Evolutionary conservation across 352 stramenopile species (phyloP).

Genomic region (Phytophthora meadii): DNA sequence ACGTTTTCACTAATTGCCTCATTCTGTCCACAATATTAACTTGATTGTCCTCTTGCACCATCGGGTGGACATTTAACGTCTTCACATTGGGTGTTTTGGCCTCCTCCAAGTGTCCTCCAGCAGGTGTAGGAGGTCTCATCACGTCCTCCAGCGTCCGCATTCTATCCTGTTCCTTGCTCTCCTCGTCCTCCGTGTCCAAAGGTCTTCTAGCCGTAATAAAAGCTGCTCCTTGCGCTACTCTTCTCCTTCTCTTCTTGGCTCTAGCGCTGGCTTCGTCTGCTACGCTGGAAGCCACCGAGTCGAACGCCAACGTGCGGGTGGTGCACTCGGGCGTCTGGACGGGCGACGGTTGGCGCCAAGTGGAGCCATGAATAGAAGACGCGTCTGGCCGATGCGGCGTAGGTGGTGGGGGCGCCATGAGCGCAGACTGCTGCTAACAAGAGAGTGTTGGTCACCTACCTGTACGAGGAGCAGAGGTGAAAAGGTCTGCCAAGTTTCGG

Average conservation of each 20-base stretch:
- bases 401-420: constrained; percentile 17
- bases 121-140: constrained; percentile 5
- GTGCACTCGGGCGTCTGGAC: constrained; percentile 53
- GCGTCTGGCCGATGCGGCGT: constrained; percentile 19
- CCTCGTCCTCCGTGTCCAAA: constrained; percentile 15
- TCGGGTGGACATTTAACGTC: neutral
- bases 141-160: constrained; percentile 26
- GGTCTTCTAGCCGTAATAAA: constrained; percentile 40
- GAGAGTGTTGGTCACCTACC: constrained; percentile 3
- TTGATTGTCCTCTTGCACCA: neutral
- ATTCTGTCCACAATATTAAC: constrained; percentile 38
- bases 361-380: constrained; percentile 33
- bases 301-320: constrained; percentile 51
- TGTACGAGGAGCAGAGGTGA: no score
- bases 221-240: constrained; percentile 32
- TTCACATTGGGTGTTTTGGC: constrained; percentile 8
- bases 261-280: constrained; percentile 29
- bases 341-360: constrained; percentile 42
- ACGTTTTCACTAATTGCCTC: constrained; percentile 52
- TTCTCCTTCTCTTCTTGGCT: constrained; percentile 50
- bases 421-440: neutral
- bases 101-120: constrained; percentile 14
- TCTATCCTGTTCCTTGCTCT: constrained; percentile 1
- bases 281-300: constrained; percentile 40
- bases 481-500: no score